phyloP scores from a whole-genome alignment of 352 stramenopile species.

The Phytopythium kandeliae region DNA sequence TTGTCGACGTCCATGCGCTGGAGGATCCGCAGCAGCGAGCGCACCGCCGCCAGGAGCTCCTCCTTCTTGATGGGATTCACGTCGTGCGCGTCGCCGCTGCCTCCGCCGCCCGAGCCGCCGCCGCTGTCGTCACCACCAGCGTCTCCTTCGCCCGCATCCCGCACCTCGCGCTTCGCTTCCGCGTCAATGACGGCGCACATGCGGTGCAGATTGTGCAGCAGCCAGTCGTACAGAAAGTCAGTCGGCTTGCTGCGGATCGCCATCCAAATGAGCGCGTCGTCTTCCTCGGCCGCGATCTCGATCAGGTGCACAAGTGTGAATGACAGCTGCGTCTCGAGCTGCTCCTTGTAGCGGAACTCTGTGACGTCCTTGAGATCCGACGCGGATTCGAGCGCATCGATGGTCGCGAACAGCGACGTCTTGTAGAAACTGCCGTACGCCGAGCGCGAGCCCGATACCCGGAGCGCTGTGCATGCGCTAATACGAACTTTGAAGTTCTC shows the following conservation, averaged over 20 bases:
- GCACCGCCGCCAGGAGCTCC: slow-evolving; percentile 68
- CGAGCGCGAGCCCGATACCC: slow-evolving; percentile 58
- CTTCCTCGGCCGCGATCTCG: slow-evolving; percentile 64
- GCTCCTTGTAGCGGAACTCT: slow-evolving; percentile 89
- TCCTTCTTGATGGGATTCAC: slow-evolving; percentile 80
- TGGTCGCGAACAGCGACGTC: slow-evolving; percentile 46
- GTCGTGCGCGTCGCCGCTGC: slow-evolving; percentile 60
- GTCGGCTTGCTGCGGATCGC: slow-evolving; percentile 58
- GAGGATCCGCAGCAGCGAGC: slow-evolving; percentile 70
- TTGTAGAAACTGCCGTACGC: slow-evolving; percentile 74
- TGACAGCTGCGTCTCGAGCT: slow-evolving; percentile 81
- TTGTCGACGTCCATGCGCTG: slow-evolving; percentile 57
- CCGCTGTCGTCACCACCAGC: slow-evolving; percentile 19
- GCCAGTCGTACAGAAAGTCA: slow-evolving; percentile 84
- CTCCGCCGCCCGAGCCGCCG: slow-evolving; percentile 15
- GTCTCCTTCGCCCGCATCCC: slow-evolving; percentile 15
- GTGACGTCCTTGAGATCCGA: slow-evolving; percentile 84
- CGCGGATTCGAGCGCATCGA: slow-evolving; percentile 78
- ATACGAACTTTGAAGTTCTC: slow-evolving; percentile 90
- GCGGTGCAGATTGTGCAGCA: slow-evolving; percentile 83
- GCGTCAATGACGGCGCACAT: slow-evolving; percentile 63
- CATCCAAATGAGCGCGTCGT: slow-evolving; percentile 63
- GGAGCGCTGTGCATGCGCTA: slow-evolving; percentile 69
- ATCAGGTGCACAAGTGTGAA: slow-evolving; percentile 85
- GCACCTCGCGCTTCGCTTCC: slow-evolving; percentile 23